Percentiles rank a stretch among this genome's conserved stretches.
These are phyloP conservation scores for Venturia pyrina DNA, from an alignment of 2,329 filamentous ascomycete genomes.

Conservation along the genomic window DNA sequence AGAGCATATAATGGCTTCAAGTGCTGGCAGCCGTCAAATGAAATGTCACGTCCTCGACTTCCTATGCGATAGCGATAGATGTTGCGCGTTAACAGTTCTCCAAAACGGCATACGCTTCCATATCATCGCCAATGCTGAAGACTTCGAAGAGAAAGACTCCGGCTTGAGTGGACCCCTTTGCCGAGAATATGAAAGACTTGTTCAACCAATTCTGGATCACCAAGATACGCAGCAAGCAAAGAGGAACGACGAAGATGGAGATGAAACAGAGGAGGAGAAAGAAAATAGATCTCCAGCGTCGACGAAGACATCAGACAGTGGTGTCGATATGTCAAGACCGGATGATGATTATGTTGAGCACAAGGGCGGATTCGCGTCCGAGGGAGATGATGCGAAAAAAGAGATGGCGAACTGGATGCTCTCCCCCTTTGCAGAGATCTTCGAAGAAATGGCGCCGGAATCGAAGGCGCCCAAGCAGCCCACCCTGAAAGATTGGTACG, in stretches of 20 bases:
- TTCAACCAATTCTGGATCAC: conserved; percentile 12
- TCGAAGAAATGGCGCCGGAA: conserved; percentile 14
- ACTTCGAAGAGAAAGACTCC: conserved; percentile 17
- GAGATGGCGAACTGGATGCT: conserved; percentile 24
- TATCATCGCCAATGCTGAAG: conserved; percentile 21
- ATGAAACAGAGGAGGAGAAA: conserved; percentile 14
- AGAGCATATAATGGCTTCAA: background rate
- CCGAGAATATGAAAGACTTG: conserved; percentile 18
- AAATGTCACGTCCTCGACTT: conserved; percentile 23
- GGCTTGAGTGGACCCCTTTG: conserved; percentile 16
- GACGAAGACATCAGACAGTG: conserved; percentile 18
- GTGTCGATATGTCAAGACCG: conserved; percentile 18
- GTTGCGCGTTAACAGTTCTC: conserved; percentile 23
- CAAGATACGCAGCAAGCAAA: conserved; percentile 15
- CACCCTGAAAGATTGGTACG: conserved; percentile 24
- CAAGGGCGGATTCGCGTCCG: conserved; percentile 12
- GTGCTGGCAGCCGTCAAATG: background rate
- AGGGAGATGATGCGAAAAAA: conserved; percentile 17
- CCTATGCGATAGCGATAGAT: conserved; percentile 22
- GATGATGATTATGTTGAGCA: conserved; percentile 13
- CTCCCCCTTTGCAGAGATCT: conserved; percentile 16
- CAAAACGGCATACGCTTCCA: conserved; percentile 23
- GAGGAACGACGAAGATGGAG: conserved; percentile 15
- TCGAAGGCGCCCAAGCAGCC: conserved; percentile 10
- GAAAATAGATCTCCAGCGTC: background rate